These are phyloP conservation scores for Hypoxylon perforatum DNA, from an alignment of 495 filamentous ascomycete genomes.

Conservation along the genomic window DNA sequence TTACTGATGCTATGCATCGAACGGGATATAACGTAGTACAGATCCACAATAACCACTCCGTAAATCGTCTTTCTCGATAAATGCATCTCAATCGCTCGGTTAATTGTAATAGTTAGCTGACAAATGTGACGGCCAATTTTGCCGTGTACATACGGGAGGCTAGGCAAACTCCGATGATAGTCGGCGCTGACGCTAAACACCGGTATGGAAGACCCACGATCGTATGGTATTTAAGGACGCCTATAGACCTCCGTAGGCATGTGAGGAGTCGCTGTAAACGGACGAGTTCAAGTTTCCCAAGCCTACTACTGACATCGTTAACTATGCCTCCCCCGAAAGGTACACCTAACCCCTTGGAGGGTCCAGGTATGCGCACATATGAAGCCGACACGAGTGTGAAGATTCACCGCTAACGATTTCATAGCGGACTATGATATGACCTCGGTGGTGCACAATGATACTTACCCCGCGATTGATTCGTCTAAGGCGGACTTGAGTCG, in stretches of 20 bases:
- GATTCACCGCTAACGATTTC: not conserved
- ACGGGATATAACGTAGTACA: no score
- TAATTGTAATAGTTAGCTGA: no score
- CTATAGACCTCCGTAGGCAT: not conserved
- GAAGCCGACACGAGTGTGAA: not conserved
- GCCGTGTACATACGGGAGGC: not conserved
- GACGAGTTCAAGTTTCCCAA: not conserved
- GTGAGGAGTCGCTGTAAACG: not conserved
- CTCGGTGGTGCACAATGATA: conserved; percentile 48
- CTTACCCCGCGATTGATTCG: conserved; percentile 59
- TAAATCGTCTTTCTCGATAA: no score
- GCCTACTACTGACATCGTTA: not conserved
- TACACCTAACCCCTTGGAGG: conserved; percentile 34
- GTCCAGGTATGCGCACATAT: conserved; percentile 31
- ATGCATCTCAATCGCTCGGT: no score
- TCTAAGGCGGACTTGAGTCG: conserved; percentile 48
- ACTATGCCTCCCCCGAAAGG: conserved; percentile 42
- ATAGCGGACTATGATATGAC: conserved; percentile 45
- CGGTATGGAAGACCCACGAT: not conserved
- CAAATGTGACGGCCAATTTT: no score
- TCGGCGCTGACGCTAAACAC: not conserved
- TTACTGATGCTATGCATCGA: no score
- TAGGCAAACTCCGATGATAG: not conserved
- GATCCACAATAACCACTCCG: no score
- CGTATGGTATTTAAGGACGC: not conserved